phyloP scores from a whole-genome alignment of 129 eudicot genomes.

The Helichrysum umbraculigerum region DNA sequence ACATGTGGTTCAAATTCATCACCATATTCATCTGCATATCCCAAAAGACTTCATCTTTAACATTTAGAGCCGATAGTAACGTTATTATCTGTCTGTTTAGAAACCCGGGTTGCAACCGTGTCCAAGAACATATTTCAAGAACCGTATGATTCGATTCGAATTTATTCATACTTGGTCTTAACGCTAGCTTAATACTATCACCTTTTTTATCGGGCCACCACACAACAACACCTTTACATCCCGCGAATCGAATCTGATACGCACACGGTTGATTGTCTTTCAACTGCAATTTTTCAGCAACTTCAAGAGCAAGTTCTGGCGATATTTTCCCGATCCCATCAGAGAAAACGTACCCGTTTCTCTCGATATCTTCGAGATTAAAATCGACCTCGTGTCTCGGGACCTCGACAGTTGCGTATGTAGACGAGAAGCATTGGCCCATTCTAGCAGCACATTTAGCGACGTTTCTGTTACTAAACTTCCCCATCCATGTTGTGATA shows the following conservation, averaged over 20 bases:
- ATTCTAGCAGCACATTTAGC: slow-evolving; percentile 13
- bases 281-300: background rate
- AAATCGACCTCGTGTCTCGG: background rate
- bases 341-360: background rate
- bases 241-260: slow-evolving; percentile 1
- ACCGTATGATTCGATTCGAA: background rate
- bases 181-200: background rate
- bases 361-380: background rate
- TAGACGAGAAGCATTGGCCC: slow-evolving; percentile 3
- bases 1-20: background rate
- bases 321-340: slow-evolving; percentile 13
- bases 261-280: background rate
- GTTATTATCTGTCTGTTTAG: background rate
- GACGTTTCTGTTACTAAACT: background rate
- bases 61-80: background rate
- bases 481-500: background rate
- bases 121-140: slow-evolving; percentile 7
- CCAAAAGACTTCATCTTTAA: slow-evolving; percentile 4
- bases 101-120: slow-evolving; percentile 2
- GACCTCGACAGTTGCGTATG: slow-evolving; percentile 1
- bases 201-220: slow-evolving; percentile 6
- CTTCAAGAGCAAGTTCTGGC: background rate
- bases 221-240: background rate
- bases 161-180: background rate
- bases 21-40: slow-evolving; percentile 8